Evolutionary conservation across 306 rosid genomes (phyloP).

Genomic region (Lablab purpureus): DNA sequence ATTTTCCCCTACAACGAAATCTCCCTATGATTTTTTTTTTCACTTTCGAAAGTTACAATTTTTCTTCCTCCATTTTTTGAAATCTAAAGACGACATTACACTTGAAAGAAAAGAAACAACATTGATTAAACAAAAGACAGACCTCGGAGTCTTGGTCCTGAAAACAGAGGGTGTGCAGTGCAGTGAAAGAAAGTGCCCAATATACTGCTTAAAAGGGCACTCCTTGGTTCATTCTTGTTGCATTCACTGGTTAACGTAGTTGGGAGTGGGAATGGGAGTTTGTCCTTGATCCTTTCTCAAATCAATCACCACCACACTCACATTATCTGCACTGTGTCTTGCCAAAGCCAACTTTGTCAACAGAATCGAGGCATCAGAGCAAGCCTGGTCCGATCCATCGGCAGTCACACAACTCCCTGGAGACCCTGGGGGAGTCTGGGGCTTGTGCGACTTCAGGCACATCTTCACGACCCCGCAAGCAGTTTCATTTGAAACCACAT

Average conservation of each 20-base stretch:
- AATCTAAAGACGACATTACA: conserved; percentile 32
- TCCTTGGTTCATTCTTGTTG: background rate
- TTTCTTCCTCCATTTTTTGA: background rate
- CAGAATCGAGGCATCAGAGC: conserved; percentile 82
- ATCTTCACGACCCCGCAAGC: conserved; percentile 81
- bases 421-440: conserved; percentile 40
- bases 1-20: conserved; percentile 17
- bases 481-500: conserved; percentile 82
- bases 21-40: conserved; percentile 8
- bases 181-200: background rate
- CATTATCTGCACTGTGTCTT: conserved; percentile 83
- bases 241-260: conserved; percentile 8
- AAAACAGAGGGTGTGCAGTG: conserved; percentile 3
- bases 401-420: conserved; percentile 42
- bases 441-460: conserved; percentile 64
- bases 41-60: conserved; percentile 21
- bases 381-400: conserved; percentile 66
- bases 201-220: background rate
- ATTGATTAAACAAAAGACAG: conserved; percentile 17
- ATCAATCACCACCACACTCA: conserved; percentile 87
- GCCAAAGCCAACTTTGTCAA: conserved; percentile 90
- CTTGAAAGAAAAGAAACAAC: background rate
- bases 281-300: conserved; percentile 56
- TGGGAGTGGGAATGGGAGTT: background rate
- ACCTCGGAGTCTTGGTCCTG: background rate